A percentile compares a stretch with the other conserved stretches of the same genome.
Conservation (phyloP, 164 flowering plant genomes). For the Berberis thunbergii region DNA sequence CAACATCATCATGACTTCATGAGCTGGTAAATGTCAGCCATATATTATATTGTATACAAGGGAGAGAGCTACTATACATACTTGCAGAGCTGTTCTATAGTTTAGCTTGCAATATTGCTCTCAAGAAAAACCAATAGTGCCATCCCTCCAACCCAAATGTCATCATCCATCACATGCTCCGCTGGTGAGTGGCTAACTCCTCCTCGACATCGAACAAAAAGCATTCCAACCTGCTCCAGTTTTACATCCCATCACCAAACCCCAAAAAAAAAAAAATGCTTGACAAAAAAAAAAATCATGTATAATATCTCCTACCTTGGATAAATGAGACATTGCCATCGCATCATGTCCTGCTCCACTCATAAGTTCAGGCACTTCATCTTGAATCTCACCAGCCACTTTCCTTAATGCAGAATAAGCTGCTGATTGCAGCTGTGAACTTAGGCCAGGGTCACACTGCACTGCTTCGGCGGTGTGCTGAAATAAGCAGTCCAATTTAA, state of each 20-base stretch:
- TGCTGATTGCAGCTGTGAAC: slow-evolving; percentile 55
- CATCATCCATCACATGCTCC: slow-evolving; percentile 82
- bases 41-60: no score
- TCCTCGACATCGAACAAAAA: slow-evolving; percentile 92
- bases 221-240: slow-evolving; percentile 70
- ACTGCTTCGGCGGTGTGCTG: slow-evolving; percentile 97
- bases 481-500: slow-evolving; percentile 5
- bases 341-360: slow-evolving; percentile 99
- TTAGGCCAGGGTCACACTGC: slow-evolving; percentile 55
- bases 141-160: slow-evolving; percentile 90
- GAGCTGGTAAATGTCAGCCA: no score
- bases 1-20: no score
- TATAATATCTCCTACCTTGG: slow-evolving; percentile 44
- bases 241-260: slow-evolving; percentile 3
- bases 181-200: slow-evolving; percentile 94
- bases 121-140: slow-evolving; percentile 70
- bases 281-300: not conserved
- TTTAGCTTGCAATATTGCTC: slow-evolving; percentile 10
- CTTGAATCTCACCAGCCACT: slow-evolving; percentile 48
- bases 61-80: no score
- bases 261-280: not conserved
- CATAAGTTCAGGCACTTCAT: slow-evolving; percentile 79
- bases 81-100: no score
- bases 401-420: slow-evolving; percentile 48
- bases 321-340: slow-evolving; percentile 93